A percentile compares a stretch with the other conserved stretches of the same genome.
Conservation (phyloP, 345 rosid species). For the Laguncularia racemosa region DNA sequence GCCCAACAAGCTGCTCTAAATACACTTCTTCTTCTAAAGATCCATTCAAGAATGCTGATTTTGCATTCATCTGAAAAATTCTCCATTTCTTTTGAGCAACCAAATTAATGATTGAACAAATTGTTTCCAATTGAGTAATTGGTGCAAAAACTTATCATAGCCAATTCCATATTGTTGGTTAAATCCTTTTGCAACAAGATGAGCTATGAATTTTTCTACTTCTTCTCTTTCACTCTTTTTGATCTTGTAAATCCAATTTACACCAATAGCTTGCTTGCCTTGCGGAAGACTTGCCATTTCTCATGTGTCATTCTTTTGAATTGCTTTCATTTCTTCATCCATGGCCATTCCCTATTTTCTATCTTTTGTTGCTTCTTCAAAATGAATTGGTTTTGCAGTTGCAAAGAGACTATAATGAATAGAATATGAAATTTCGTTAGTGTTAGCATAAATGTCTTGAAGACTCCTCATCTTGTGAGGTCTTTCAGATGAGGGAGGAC, state of each 20-base stretch:
- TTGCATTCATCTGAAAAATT: no score
- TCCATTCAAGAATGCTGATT: conserved; percentile 7
- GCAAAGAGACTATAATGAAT: not conserved
- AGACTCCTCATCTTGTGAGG: no score
- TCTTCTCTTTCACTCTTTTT: not conserved
- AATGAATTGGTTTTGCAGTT: not conserved
- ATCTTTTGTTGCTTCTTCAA: not conserved
- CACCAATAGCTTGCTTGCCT: not conserved
- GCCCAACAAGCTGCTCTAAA: not conserved
- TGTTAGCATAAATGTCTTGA: not conserved
- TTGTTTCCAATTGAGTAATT: not conserved
- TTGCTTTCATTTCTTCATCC: not conserved
- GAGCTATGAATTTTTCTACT: not conserved
- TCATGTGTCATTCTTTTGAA: not conserved
- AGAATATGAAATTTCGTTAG: not conserved
- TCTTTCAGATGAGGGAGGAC: no score
- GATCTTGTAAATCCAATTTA: conserved; percentile 1
- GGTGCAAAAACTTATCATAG: conserved; percentile 5
- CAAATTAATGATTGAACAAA: not conserved
- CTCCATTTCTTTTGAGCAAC: not conserved
- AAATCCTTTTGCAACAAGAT: not conserved
- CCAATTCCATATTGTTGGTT: not conserved
- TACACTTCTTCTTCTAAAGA: conserved; percentile 4
- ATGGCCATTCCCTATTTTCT: not conserved
- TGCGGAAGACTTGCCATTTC: not conserved